These are phyloP conservation scores for Tetraselmis striata DNA, from an alignment of 139 green algal species.

Conservation along the genomic window DNA sequence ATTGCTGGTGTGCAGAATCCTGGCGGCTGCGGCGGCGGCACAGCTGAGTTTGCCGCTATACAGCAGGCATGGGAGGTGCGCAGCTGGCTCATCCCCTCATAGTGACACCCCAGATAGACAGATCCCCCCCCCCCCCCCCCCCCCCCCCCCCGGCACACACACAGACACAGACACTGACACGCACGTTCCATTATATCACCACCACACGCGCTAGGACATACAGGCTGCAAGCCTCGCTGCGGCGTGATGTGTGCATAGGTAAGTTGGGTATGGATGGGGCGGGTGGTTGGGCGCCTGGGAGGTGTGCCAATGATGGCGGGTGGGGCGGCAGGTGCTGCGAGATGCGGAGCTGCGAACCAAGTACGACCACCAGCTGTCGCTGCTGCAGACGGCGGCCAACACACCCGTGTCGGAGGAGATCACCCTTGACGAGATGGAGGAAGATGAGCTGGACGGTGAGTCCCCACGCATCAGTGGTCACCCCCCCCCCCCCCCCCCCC, in stretches of 20 bases:
- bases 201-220: no score
- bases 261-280: neutral
- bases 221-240: no score
- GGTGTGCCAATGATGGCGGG: no score
- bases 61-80: constrained; percentile 17
- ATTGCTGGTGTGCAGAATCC: no score
- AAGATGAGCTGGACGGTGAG: neutral
- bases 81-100: neutral
- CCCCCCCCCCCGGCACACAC: no score
- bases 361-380: constrained; percentile 22
- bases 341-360: neutral
- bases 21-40: neutral
- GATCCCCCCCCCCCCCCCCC: no score
- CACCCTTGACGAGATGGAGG: constrained; percentile 4
- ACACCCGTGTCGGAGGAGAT: constrained; percentile 19
- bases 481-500: no score
- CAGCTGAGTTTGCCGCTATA: neutral
- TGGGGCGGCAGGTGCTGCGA: constrained; percentile 3
- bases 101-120: neutral
- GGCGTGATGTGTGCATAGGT: neutral
- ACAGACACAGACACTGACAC: no score
- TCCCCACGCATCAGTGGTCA: no score
- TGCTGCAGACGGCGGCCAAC: neutral
- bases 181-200: no score
- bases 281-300: neutral